A percentile compares a stretch with the other conserved stretches of the same genome.
These are phyloP conservation scores for Candida parachauliodes DNA, from an alignment of 805 yeast genomes.

Conservation along the genomic window DNA sequence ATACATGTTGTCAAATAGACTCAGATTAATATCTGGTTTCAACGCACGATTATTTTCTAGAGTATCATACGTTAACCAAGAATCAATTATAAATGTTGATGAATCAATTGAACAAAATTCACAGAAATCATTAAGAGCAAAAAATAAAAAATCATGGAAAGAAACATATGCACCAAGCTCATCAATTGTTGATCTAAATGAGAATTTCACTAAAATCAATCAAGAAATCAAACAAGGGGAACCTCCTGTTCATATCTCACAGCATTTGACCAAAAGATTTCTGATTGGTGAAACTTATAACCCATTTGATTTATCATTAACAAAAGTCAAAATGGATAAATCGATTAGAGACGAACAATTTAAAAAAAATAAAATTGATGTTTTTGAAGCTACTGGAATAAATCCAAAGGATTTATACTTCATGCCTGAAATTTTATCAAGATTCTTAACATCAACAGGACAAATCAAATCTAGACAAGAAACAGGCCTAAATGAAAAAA, in stretches of 20 bases:
- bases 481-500: conserved; percentile 61
- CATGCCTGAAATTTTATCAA: conserved; percentile 65
- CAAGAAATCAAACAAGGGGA: conserved; percentile 19
- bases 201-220: conserved; percentile 18
- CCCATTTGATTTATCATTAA: conserved; percentile 75
- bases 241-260: conserved; percentile 33
- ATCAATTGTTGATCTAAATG: not conserved
- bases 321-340: conserved; percentile 50
- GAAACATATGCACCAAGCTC: conserved; percentile 6
- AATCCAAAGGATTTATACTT: conserved; percentile 71
- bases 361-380: conserved; percentile 19
- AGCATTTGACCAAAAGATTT: conserved; percentile 43
- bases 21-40: not conserved
- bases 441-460: conserved; percentile 68
- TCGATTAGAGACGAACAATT: conserved; percentile 25
- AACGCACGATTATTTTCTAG: not conserved
- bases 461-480: conserved; percentile 69
- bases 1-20: not conserved
- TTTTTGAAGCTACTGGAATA: conserved; percentile 48
- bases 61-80: not conserved
- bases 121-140: not conserved
- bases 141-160: conserved; percentile 30
- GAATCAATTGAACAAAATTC: not conserved
- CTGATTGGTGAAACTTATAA: conserved; percentile 58
- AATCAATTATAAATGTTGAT: not conserved